phyloP scores from a whole-genome alignment of 305 asterid genomes.

The Fraxinus greggii region DNA sequence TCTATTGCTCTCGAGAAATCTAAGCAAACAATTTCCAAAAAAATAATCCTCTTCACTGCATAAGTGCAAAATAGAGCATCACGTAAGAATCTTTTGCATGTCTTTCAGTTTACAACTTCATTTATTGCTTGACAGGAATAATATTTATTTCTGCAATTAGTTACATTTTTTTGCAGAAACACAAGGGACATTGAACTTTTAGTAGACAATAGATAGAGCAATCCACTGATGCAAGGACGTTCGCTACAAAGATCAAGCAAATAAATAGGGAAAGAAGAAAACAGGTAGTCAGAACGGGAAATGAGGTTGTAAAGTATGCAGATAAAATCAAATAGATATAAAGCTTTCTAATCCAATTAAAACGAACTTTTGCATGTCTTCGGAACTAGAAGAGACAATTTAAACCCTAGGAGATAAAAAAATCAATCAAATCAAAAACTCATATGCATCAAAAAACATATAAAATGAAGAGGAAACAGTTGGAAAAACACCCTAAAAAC shows the following conservation, averaged over 20 bases:
- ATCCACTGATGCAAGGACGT: not conserved
- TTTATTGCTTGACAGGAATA: not conserved
- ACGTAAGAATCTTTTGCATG: not conserved
- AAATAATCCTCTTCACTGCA: not conserved
- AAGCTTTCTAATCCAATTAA: constrained; percentile 7
- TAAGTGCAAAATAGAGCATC: not conserved
- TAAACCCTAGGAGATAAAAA: not conserved
- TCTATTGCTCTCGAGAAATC: not conserved
- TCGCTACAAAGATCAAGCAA: not conserved
- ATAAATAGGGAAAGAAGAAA: not conserved
- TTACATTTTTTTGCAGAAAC: not conserved
- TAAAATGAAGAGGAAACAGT: not conserved
- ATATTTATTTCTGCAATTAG: not conserved
- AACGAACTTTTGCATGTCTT: constrained; percentile 9
- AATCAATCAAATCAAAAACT: not conserved
- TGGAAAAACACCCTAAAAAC: not conserved
- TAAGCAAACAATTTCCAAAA: not conserved
- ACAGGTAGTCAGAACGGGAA: not conserved
- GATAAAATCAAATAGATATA: constrained; percentile 2
- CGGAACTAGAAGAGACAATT: constrained; percentile 8
- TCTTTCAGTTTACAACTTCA: not conserved
- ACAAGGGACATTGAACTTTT: not conserved
- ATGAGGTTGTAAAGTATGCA: not conserved
- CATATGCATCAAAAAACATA: not conserved
- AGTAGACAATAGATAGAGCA: not conserved